A percentile compares a stretch with the other conserved stretches of the same genome.
Conservation (phyloP, 352 stramenopile genomes). For the Phytophthora idaei region DNA sequence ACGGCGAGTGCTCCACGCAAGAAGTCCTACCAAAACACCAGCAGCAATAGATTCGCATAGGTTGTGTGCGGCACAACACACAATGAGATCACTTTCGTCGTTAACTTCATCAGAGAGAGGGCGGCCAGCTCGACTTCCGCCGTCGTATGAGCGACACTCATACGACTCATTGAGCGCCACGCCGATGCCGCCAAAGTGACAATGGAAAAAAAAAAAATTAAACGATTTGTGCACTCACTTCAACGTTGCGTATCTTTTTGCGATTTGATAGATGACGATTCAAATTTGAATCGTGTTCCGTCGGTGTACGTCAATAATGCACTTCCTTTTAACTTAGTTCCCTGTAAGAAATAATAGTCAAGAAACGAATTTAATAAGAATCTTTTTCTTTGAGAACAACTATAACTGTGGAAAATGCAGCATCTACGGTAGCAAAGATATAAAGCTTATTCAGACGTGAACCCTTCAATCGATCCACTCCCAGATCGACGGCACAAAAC, state of each 20-base stretch:
- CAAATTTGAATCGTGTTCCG: constrained; percentile 19
- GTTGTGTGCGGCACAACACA: no score
- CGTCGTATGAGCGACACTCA: no score
- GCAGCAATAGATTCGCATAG: no score
- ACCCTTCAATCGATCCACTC: constrained; percentile 12
- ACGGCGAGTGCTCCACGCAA: no score
- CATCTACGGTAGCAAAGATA: background rate
- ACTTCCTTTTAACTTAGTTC: background rate
- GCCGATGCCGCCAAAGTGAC: no score
- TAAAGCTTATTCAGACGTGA: background rate
- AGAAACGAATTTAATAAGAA: background rate
- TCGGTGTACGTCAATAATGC: background rate
- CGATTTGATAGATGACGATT: background rate
- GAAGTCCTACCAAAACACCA: no score
- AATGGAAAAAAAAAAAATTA: no score
- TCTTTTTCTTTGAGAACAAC: background rate
- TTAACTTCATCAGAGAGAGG: no score
- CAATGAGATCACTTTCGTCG: no score
- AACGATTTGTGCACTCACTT: constrained; percentile 2
- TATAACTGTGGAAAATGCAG: background rate
- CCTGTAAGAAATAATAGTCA: background rate
- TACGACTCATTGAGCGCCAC: no score
- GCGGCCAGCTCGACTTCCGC: no score
- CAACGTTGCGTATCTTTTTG: constrained; percentile 33
- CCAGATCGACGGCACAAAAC: constrained; percentile 22